Evolutionary conservation across 306 rosid species (phyloP), one percentile per base, ranked within the genome.

Genomic region (Pterocarpus macrocarpus): DNA sequence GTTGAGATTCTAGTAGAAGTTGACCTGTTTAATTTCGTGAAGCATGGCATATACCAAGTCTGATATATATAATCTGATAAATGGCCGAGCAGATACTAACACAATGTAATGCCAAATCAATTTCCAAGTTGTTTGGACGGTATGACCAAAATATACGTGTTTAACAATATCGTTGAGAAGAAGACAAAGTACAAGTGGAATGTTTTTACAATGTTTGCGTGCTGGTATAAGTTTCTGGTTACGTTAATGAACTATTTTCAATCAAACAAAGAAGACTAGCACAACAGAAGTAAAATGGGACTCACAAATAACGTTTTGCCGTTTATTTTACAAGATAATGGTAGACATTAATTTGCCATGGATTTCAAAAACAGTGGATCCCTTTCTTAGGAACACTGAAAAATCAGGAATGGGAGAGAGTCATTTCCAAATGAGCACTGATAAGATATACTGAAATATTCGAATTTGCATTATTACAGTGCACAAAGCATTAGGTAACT

Each of bases 91-190:
- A 74, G 39, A 61, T 35, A 15, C 59, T 7, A 55, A 43, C 10
- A 64, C 7, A 33, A 64, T 14, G 0, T 12, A 45, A 35, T 8
- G 35, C 43, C 59, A 65, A 15, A 9, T 76, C 8, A 45, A 12
- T 76, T 74, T 84, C 85, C 85, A 75, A 52, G 22, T 84, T 69
- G 61, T 75, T 74, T 66, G 82, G 70, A 74, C 64, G 80, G 70
- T 80, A n/a, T 0, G 28, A 22, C 28, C 28, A 22, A 2, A 52
- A 36, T 47, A 47, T 12, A 12, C 0, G 36, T 43, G 14, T 44
- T 44, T 69, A 69, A 56, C 53, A 49, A 28, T 22, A 22, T 22
- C 1, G 53, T 56, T 41, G 28, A 56, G 41, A 28, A 64, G 1
- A 1, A 38, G 30, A 57, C 76, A 57, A 30, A 53, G 7, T 38